Evolutionary conservation across 2,329 filamentous ascomycete species (phyloP), one percentile per base, ranked within the genome.

Genomic region (Penicillium janthinellum): DNA sequence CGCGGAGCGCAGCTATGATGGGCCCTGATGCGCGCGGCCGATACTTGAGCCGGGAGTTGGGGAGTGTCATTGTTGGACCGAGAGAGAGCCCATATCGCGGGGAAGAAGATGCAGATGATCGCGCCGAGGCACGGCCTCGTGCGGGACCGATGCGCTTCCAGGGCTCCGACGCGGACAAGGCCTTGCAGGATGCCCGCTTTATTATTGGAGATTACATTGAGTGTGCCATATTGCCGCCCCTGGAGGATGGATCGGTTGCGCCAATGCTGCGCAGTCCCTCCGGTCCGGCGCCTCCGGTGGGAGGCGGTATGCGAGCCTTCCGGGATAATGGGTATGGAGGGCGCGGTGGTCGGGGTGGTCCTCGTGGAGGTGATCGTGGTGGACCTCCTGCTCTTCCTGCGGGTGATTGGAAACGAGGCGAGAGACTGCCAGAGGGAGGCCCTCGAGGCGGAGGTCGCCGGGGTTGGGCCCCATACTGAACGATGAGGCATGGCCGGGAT

Each of bases 131-230:
- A 62, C 69, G 68, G 59, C 73, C 69, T 61, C 73, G 51, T 64
- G 71, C 50, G 12, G 69, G 67, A 1, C 56, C 67, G 4, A 67
- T 78, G 41, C 79, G 79, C 28, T 72, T 81, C 48, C 75, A 85
- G 56, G 82, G 82, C 37, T 84, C 84, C 5, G 88, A 91, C 31
- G 84, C 86, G 11, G 82, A 87, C 31, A 94, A 89, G 78, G 93
- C 90, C 8, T 78, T 98, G 35, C 82, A 82, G 39, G 91, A 96
- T 56, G 87, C 86, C 37, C 85, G 89, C 22, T 96, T 96, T 70
- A 89, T 96, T 11, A 89, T 95, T 63, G 94, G 94, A 0, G 94
- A 98, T 75, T 96, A 90, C 71, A 83, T 98, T 42, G 89, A 89
- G 59, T 94, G 91, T 73, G 90, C 91, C 5, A 88, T 96, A 60